Base-by-base conservation (phyloP, 140 eudicot species). In the Stevia rebaudiana region DNA sequence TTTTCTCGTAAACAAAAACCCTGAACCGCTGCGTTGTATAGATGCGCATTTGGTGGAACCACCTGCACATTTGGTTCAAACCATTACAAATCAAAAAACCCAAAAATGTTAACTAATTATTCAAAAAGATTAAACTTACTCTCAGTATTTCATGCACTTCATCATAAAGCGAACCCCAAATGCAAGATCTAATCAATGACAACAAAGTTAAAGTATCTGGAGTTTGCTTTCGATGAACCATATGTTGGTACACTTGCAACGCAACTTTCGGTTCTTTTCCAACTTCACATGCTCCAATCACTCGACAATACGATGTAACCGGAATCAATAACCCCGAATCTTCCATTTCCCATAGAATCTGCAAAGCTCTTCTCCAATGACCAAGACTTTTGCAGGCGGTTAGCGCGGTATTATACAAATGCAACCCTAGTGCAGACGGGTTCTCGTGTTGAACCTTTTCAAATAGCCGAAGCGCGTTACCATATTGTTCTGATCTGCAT, bases 241-340 rank as follows among this genome's bases (percentile, higher is more conserved):
- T 91, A 53, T 76, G 96, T 64, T 80, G 79, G 50, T 80, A 91
- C 5, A 87, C 86, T 57, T 84, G 88, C 74, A 84, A 54, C 6
- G 95, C 97, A 31, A 87, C 77, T 50, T 69, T 61, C 6, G 95
- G 95, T 63, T 76, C 76, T 30, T 83, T 78, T 59, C 90, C 95
- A 61, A 59, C 95, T 65, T 90, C 97, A 77, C 97, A 90, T 46
- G 97, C 86, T 57, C 88, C 87, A 65, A 87, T 87, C 33, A 85
- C 98, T 60, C 81, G 88, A 60, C 88, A 82, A 65, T 88, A 85
- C 1, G 95, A 82, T 31, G 81, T 78, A 49, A 83, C 79, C 10
- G 92, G 76, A 50, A 91, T 71, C 8, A 49, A 8, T 8, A 87
- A 35, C 3, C 79, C 92, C n/a, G 74, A 77, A 52, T 19, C 76